A percentile compares a stretch with the other conserved stretches of the same genome.
phyloP scores from a whole-genome alignment of 352 stramenopile species.

The Globisporangium middletonii region DNA sequence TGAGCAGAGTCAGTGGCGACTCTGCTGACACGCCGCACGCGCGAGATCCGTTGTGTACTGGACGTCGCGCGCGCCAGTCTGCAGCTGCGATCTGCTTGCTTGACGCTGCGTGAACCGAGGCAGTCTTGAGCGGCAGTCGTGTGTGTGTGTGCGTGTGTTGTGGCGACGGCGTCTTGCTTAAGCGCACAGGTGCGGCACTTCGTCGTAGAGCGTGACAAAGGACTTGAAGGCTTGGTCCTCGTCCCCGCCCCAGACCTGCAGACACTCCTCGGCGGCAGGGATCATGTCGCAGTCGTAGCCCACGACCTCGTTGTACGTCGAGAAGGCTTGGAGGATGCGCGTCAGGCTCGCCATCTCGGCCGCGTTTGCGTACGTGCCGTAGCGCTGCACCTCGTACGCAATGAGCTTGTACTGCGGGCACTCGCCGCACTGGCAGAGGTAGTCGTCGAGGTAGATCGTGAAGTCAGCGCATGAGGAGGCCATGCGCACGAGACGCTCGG shows the following conservation, averaged over 20 bases:
- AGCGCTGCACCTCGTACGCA: constrained; percentile 28
- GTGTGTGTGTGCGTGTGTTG: not conserved
- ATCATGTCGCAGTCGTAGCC: constrained; percentile 56
- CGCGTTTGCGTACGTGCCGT: constrained; percentile 22
- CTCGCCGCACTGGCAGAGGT: constrained; percentile 54
- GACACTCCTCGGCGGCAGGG: constrained; percentile 38
- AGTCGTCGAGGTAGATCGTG: constrained; percentile 45
- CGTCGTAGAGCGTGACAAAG: constrained; percentile 54
- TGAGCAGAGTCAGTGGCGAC: too few species aligned
- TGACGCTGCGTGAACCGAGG: constrained; percentile 1
- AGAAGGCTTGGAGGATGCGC: constrained; percentile 60
- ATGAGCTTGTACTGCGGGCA: constrained; percentile 58
- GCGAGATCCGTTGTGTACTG: too few species aligned
- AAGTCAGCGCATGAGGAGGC: constrained; percentile 21
- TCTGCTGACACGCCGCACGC: too few species aligned
- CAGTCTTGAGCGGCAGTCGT: not conserved
- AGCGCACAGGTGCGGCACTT: constrained; percentile 38
- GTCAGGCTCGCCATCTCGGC: constrained; percentile 31
- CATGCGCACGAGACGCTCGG: constrained; percentile 19
- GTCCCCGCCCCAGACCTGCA: constrained; percentile 49
- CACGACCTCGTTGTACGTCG: constrained; percentile 64
- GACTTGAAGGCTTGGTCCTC: constrained; percentile 59
- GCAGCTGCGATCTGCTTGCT: not conserved
- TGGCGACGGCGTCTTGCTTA: not conserved
- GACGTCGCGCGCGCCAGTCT: not conserved